Percentiles rank a stretch among this genome's conserved stretches.
These are phyloP conservation scores for Pythium brachiatum DNA, from an alignment of 352 stramenopile species.

Conservation along the genomic window DNA sequence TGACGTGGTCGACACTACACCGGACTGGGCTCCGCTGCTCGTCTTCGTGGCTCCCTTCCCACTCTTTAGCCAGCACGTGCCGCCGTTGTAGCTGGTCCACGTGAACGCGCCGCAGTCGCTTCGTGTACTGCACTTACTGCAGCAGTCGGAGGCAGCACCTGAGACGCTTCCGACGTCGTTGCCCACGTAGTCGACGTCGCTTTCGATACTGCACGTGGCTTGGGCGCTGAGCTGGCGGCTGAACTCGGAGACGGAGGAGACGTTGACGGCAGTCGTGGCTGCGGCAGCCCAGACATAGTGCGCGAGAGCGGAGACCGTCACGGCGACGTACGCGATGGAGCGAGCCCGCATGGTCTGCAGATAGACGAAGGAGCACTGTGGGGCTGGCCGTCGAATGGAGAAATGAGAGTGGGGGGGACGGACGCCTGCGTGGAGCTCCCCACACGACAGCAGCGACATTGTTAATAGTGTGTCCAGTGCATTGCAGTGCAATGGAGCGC, in stretches of 20 bases:
- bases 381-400: not conserved
- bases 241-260: not conserved
- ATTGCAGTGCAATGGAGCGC: no score
- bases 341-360: not conserved
- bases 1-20: no score
- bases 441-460: no score
- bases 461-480: not conserved
- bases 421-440: no score
- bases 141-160: not conserved
- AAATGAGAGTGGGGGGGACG: not conserved
- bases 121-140: not conserved
- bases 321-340: not conserved
- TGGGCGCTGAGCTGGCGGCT: no score
- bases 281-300: no score
- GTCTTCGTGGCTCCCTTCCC: no score
- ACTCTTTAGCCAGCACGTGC: constrained; percentile 54
- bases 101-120: constrained; percentile 22
- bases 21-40: no score
- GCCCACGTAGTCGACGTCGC: constrained; percentile 2
- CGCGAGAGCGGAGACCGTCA: no score
- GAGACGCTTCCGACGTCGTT: constrained; percentile 7
- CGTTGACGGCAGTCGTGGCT: not conserved
- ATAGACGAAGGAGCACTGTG: not conserved
- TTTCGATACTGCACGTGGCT: not conserved
- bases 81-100: constrained; percentile 47